Base-by-base conservation (phyloP, 108 stramenopile genomes). In the Nitzschia palea region DNA sequence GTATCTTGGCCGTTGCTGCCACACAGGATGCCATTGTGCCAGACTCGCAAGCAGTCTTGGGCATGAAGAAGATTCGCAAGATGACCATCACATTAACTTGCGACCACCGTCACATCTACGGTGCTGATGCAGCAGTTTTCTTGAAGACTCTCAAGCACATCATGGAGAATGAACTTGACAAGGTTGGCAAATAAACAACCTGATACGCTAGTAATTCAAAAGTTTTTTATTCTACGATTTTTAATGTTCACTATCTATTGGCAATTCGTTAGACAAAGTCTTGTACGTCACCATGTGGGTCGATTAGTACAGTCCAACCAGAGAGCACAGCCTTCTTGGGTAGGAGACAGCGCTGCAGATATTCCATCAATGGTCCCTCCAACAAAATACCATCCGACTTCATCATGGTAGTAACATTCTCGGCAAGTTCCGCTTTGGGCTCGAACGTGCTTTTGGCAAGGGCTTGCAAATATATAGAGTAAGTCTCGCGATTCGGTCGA, bases 91-190 rank as follows among this genome's bases (percentile, higher is more conserved):
- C 98, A 32, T 80, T 98, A 47, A 98, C 97, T 20, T 92, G 89
- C 70, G 98, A 98, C 73, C 98, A 98, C 69, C 89, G 98, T 69
- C 97, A 96, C 73, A 98, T 98, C 45, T 98, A 97, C 72, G 98
- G 98, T 53, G 83, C 96, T 2, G 94, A 98, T 69, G 97, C 95
- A 26, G 98, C 98, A 17, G 65, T 95, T 57, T 98, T 98, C 85
- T 81, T 98, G 70, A 89, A 89, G 71, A 93, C 90, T 28, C 76
- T 98, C 54, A 93, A 90, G 70, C 88, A 89, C 26, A 80, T 97
- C 44, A 92, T 98, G 90, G 91, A 92, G 84, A 94, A 94, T 63
- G 82, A 81, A 25, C 69, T 84, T n/a, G 76, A 63, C 52, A 48
- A 68, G 52, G 31, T 71, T 42, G 62, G 53, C 18, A 77, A 70